Base-by-base conservation (phyloP, 129 eudicot species). In the Smallanthus sonchifolius region DNA sequence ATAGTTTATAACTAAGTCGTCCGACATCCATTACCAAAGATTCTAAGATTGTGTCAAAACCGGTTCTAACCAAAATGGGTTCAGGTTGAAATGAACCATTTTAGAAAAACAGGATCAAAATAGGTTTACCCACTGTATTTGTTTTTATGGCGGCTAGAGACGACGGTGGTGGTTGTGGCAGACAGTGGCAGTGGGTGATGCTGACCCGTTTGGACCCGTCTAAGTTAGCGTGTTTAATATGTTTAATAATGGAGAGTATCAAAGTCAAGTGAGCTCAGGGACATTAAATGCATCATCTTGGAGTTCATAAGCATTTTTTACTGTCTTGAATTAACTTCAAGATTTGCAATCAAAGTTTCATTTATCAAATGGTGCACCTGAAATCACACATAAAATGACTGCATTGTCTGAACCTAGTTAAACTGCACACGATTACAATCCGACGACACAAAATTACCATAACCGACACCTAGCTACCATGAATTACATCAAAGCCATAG, bases 401-500 rank as follows among this genome's bases (percentile, higher is more conserved):
- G 8, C 7, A 49, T 49, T 49, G 6, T 49, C 15, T 15, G 19
- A 13, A 48, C 6, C 55, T 19, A 14, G 6, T 48, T 6, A 17
- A 19, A 17, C 67, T 15, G 42, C 42, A 35, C 42, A 61, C 14
- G 8, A 61, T 14, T 34, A 61, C 34, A 61, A 14, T 14, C 43
- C 6, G 10, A 61, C 11, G 17, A 61, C 40, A 52, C 17, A 10
- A 7, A 19, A 17, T 17, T 54, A 52, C 13, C 60, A 11, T 2
- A 61, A 35, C 14, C 0, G 67, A 61, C 13, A 61, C 34, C 42
- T 34, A 61, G 19, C 43, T 34, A 57, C 49, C 39, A 52, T 4
- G 45, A 36, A 71, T 4, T 39, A 42, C 42, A 52, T 52, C 82
- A 85, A 90, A 75, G 84, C 65, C 52, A 78, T 62, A 44, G 88